A percentile compares a stretch with the other conserved stretches of the same genome.
These are phyloP conservation scores for Suillus subaureus DNA, from an alignment of 768 basidiomycete species.

Conservation along the genomic window DNA sequence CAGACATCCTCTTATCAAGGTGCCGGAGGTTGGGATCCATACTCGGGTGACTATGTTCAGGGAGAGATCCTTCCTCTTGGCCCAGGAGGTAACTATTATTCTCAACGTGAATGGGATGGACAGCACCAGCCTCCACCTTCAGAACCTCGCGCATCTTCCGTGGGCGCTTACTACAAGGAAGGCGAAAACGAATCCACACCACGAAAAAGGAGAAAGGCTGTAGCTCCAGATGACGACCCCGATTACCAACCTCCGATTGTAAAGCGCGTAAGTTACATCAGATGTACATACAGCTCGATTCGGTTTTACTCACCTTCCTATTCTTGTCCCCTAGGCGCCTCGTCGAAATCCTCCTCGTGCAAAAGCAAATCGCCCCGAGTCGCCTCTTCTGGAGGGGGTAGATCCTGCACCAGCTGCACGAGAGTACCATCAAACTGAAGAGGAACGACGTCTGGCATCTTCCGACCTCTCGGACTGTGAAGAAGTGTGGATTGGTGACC, in stretches of 20 bases:
- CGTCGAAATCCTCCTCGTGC: constrained; percentile 46
- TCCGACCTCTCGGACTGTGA: constrained; percentile 84
- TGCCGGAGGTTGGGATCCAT: constrained; percentile 41
- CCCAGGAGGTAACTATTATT: constrained; percentile 39
- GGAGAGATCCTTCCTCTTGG: constrained; percentile 40
- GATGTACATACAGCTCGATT: constrained; percentile 6
- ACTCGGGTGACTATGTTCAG: constrained; percentile 40
- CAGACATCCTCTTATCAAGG: constrained; percentile 43
- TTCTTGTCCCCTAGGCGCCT: constrained; percentile 32
- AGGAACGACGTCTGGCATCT: constrained; percentile 52
- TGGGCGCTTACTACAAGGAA: constrained; percentile 34
- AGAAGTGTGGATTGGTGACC: constrained; percentile 74
- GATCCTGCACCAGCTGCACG: constrained; percentile 19
- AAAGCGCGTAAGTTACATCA: constrained; percentile 53
- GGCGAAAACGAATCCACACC: constrained; percentile 32
- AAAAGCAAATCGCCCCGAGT: constrained; percentile 36
- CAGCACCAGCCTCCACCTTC: constrained; percentile 16
- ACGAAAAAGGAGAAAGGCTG: constrained; percentile 53
- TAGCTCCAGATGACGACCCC: constrained; percentile 47
- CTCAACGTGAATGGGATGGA: constrained; percentile 25
- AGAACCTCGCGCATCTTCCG: constrained; percentile 23
- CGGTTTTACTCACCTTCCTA: constrained; percentile 8
- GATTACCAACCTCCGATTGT: constrained; percentile 52
- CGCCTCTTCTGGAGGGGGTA: constrained; percentile 26
- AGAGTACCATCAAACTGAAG: constrained; percentile 35